phyloP scores from a whole-genome alignment of 176 grass and related monocot genomes.

The Thalia dealbata region DNA sequence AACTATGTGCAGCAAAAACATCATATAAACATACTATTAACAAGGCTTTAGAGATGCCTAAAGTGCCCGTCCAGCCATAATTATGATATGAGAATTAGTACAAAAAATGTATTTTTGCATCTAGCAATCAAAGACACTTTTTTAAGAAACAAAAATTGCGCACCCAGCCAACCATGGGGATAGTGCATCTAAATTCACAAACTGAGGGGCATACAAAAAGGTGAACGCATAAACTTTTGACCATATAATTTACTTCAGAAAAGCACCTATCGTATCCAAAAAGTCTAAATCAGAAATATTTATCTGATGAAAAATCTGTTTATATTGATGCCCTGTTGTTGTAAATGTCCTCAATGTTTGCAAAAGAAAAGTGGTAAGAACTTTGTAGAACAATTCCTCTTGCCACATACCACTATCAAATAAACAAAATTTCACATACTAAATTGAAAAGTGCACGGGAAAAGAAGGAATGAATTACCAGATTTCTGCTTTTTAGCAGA shows the following conservation, averaged over 20 bases:
- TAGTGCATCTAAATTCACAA: neutral
- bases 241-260: neutral
- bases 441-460: neutral
- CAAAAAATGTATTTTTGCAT: neutral
- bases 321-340: no score
- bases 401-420: neutral
- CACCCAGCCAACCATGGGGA: neutral
- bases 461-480: slow-evolving; percentile 25
- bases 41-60: neutral
- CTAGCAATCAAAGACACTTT: neutral
- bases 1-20: no score
- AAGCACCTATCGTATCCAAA: neutral
- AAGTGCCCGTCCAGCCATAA: neutral
- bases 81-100: neutral
- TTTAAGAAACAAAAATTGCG: neutral
- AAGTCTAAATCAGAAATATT: no score
- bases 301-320: no score
- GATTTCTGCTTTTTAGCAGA: slow-evolving; percentile 78
- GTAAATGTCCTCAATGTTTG: neutral
- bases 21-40: neutral
- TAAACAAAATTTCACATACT: neutral
- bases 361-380: neutral
- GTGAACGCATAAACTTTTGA: neutral
- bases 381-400: neutral
- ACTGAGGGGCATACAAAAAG: neutral